These are phyloP conservation scores for Coccomyxa sp. DNA, from an alignment of 139 green algal species.

Conservation along the genomic window DNA sequence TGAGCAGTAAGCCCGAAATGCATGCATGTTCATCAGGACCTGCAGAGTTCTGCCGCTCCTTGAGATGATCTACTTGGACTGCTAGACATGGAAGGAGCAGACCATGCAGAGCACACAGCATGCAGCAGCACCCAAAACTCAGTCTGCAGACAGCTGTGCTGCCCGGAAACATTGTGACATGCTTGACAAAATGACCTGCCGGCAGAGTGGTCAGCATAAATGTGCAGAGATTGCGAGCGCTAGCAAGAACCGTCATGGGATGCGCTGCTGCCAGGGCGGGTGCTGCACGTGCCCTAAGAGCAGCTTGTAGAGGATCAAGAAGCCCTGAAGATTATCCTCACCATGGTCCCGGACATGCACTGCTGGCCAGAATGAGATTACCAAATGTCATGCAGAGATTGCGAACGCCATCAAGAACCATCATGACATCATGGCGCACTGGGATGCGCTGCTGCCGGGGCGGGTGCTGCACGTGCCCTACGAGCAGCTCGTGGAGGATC, in stretches of 20 bases:
- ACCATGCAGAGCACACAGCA: no score
- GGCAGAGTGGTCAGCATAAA: neutral
- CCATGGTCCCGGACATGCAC: neutral
- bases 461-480: constrained; percentile 48
- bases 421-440: constrained; percentile 38
- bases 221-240: constrained; percentile 36
- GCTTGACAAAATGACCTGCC: no score
- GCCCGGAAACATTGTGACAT: no score
- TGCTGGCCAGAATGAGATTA: no score
- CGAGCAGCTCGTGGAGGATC: constrained; percentile 30
- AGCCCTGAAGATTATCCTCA: neutral
- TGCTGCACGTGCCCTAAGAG: constrained; percentile 53
- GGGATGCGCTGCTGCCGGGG: constrained; percentile 39
- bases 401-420: constrained; percentile 27
- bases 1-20: no score
- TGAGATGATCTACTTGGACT: no score
- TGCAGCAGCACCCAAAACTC: no score
- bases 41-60: no score
- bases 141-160: no score
- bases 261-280: constrained; percentile 30
- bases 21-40: no score
- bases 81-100: no score
- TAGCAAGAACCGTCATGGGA: constrained; percentile 33
- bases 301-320: constrained; percentile 28
- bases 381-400: constrained; percentile 47